Percentiles rank a stretch among this genome's conserved stretches.
Evolutionary conservation across 2,329 filamentous ascomycete genomes (phyloP).

Genomic region (Colletotrichum costaricense): DNA sequence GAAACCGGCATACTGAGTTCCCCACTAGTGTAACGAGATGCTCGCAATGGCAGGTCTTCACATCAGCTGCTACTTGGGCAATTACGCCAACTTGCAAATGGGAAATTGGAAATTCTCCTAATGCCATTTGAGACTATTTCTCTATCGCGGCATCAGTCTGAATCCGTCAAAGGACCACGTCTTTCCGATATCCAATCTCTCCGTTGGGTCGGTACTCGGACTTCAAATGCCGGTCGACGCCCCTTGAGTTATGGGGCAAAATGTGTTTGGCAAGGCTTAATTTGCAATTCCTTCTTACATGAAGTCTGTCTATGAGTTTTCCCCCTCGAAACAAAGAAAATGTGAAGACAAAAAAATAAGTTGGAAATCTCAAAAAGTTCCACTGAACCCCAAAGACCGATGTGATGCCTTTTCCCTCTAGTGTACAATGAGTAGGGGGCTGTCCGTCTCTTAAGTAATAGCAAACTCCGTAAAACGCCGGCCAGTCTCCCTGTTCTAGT

Average conservation of each 20-base stretch:
- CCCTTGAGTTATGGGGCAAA: too few relatives aligned
- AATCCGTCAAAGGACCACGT: background rate
- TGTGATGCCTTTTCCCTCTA: background rate
- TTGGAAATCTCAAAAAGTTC: background rate
- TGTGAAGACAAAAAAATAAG: background rate
- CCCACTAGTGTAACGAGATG: background rate
- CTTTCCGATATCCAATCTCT: background rate
- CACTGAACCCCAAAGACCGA: background rate
- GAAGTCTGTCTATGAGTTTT: background rate
- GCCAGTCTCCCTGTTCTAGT: slow-evolving; percentile 12
- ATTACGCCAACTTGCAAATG: background rate
- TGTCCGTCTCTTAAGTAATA: background rate
- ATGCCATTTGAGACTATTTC: background rate
- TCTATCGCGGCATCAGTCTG: background rate
- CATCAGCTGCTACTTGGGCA: background rate
- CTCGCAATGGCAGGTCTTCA: background rate
- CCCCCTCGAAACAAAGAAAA: background rate
- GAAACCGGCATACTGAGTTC: background rate
- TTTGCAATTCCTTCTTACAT: background rate
- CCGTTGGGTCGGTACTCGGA: background rate
- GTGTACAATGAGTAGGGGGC: slow-evolving; percentile 27
- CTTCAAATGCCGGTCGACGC: background rate
- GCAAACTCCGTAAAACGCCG: slow-evolving; percentile 21
- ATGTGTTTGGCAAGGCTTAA: background rate
- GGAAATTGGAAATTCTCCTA: background rate